These are phyloP conservation scores for Fusarium sp. DNA, from an alignment of 2,329 filamentous ascomycete genomes.

Conservation along the genomic window DNA sequence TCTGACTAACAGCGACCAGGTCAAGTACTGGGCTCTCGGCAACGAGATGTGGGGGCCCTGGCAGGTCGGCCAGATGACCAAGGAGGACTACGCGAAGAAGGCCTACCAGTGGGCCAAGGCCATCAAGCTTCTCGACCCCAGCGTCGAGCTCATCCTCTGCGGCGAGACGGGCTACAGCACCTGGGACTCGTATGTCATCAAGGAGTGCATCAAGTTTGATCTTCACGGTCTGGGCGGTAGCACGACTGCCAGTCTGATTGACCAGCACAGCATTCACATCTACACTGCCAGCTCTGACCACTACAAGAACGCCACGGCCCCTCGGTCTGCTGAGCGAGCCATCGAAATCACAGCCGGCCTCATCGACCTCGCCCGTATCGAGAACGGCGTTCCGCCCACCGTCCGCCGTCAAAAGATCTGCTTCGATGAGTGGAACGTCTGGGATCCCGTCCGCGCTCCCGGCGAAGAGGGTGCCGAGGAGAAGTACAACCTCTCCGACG, in stretches of 20 bases:
- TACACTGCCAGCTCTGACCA: constrained; percentile 71
- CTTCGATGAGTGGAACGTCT: constrained; percentile 89
- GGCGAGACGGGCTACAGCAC: constrained; percentile 73
- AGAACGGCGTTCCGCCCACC: constrained; percentile 67
- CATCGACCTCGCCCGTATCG: constrained; percentile 77
- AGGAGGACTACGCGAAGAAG: constrained; percentile 74
- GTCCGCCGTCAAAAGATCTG: constrained; percentile 75
- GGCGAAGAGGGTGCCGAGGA: constrained; percentile 79
- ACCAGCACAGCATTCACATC: constrained; percentile 84
- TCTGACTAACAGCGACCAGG: constrained; percentile 38
- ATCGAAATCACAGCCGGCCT: constrained; percentile 74
- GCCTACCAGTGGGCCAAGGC: constrained; percentile 78
- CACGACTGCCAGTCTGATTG: constrained; percentile 61
- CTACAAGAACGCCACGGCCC: constrained; percentile 66
- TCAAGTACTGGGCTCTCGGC: constrained; percentile 87
- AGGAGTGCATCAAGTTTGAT: constrained; percentile 66
- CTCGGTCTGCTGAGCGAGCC: constrained; percentile 74
- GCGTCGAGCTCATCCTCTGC: constrained; percentile 75
- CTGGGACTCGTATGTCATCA: constrained; percentile 79
- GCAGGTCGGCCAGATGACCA: constrained; percentile 74
- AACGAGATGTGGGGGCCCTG: constrained; percentile 76
- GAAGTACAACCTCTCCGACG: constrained; percentile 77
- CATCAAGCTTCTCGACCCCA: constrained; percentile 75
- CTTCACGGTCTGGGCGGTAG: constrained; percentile 48
- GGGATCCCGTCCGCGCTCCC: constrained; percentile 76